Evolutionary conservation across 345 rosid genomes (phyloP).

Genomic region (Lepidium aucheri): DNA sequence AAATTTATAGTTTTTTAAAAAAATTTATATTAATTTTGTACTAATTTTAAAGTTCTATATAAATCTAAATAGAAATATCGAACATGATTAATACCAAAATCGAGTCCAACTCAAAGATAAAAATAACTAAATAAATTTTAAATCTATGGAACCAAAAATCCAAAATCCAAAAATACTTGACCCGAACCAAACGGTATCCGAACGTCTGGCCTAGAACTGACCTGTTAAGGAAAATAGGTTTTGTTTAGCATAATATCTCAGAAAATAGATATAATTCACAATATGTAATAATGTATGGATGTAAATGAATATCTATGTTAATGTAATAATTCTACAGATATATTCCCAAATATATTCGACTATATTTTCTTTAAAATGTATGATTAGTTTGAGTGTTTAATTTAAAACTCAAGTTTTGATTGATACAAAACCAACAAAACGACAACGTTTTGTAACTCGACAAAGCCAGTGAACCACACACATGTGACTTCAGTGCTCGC

Average conservation of each 20-base stretch:
- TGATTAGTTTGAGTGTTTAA: background rate
- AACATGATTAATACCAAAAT: no score
- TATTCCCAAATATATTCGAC: background rate
- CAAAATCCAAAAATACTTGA: no score
- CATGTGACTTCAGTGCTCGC: background rate
- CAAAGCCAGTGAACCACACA: constrained; percentile 8
- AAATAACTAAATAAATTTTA: no score
- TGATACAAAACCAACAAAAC: background rate
- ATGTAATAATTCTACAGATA: background rate
- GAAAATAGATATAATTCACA: background rate
- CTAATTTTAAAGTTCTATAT: no score
- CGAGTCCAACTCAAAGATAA: no score
- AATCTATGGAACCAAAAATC: no score
- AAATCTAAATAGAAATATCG: no score
- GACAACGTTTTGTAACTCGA: background rate
- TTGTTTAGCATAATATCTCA: background rate
- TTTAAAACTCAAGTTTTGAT: background rate
- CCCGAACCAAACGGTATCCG: no score
- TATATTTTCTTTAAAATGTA: background rate
- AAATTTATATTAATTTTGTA: no score
- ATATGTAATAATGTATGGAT: background rate
- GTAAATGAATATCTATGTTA: background rate
- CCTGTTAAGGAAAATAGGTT: background rate
- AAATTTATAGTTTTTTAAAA: no score
- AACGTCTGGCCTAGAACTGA: no score